Percentiles rank a stretch among this genome's conserved stretches.
Conservation (phyloP, 2,329 filamentous ascomycete species). For the Tolypocladium cylindrosporum region DNA sequence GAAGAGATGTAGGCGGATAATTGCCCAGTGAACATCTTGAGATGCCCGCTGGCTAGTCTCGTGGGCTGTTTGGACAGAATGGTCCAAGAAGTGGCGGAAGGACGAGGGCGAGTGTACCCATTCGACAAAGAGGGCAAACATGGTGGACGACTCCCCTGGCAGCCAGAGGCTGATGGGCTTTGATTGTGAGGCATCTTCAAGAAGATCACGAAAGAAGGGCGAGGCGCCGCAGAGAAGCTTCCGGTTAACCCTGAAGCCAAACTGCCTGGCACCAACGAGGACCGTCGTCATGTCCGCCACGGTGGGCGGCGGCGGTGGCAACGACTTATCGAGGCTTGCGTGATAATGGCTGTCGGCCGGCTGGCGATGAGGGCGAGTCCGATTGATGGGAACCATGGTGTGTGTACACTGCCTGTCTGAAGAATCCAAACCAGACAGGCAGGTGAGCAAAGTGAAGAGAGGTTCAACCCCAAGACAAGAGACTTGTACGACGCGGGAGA, state of each 20-base stretch:
- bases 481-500: background rate
- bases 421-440: background rate
- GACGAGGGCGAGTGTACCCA: constrained; percentile 37
- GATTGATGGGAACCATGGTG: constrained; percentile 2
- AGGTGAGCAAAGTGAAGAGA: background rate
- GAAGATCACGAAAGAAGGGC: constrained; percentile 35
- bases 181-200: constrained; percentile 23
- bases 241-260: constrained; percentile 31
- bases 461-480: background rate
- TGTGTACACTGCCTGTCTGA: background rate
- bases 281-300: constrained; percentile 22
- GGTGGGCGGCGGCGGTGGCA: constrained; percentile 11
- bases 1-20: constrained; percentile 48
- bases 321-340: constrained; percentile 9
- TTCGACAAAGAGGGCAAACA: constrained; percentile 43
- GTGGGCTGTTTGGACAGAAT: constrained; percentile 22
- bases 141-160: constrained; percentile 36
- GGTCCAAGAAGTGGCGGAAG: constrained; percentile 34
- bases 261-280: constrained; percentile 30
- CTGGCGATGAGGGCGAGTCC: background rate
- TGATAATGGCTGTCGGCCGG: background rate
- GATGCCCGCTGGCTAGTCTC: constrained; percentile 15
- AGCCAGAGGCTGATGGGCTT: constrained; percentile 27
- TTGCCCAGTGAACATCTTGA: constrained; percentile 42
- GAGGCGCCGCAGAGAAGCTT: constrained; percentile 36